Percentiles rank a stretch among this genome's conserved stretches.
Evolutionary conservation across 768 basidiomycete species (phyloP).

Genomic region (Rhodosporidiobolus sp.): DNA sequence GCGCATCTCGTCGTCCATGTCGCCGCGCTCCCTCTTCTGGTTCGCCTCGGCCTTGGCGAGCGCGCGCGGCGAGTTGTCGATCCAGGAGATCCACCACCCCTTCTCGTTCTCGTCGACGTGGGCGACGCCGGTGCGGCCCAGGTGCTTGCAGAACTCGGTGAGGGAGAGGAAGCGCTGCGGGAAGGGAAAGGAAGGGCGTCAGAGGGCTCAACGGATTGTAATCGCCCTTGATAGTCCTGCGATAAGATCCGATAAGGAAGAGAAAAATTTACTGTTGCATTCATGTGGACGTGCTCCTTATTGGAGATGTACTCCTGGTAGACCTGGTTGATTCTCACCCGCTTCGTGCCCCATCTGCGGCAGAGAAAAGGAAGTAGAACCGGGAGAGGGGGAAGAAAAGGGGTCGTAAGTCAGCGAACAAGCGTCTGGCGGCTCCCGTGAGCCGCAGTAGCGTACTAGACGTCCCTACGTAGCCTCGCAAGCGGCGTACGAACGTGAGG

Average conservation of each 20-base stretch:
- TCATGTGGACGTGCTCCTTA: conserved; percentile 95
- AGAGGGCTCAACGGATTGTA: background rate
- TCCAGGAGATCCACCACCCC: conserved; percentile 96
- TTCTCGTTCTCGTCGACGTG: conserved; percentile 98
- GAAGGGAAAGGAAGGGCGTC: background rate
- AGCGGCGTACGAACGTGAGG: no score
- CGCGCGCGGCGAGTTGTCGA: conserved; percentile 92
- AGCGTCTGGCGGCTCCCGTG: no score
- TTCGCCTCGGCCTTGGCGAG: conserved; percentile 86
- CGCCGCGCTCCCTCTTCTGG: conserved; percentile 84
- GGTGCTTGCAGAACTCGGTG: conserved; percentile 87
- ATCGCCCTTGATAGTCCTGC: background rate
- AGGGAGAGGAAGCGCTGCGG: conserved; percentile 81
- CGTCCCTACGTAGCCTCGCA: no score
- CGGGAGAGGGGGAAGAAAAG: no score
- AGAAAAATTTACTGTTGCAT: conserved; percentile 59
- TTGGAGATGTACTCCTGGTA: conserved; percentile 98
- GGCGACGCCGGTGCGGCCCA: conserved; percentile 79
- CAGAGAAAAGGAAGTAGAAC: no score
- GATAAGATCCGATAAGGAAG: background rate
- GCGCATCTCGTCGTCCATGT: conserved; percentile 89
- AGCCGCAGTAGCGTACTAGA: no score
- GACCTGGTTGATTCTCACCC: conserved; percentile 88
- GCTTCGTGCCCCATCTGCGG: conserved; percentile 81
- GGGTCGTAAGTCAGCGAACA: no score